Conservation (phyloP, 345 rosid species). For the Melaleuca quinquenervia region DNA sequence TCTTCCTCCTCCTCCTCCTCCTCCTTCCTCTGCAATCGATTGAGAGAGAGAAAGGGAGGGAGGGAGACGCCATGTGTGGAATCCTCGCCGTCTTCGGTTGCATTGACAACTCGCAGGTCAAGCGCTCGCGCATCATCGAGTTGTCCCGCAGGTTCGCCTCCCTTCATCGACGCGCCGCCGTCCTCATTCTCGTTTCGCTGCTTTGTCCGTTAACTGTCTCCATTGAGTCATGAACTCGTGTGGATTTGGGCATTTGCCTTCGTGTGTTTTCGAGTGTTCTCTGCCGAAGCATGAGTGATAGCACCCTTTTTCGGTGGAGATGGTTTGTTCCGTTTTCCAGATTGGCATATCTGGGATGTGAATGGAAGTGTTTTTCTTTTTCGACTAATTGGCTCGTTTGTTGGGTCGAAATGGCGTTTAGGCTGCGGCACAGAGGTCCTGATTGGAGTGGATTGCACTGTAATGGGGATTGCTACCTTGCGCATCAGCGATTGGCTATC, state of each 20-base stretch:
- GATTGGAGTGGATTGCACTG: slow-evolving; percentile 98
- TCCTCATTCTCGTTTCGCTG: neutral
- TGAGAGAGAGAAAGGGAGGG: neutral
- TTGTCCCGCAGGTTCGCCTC: slow-evolving; percentile 79
- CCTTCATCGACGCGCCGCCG: neutral
- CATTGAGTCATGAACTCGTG: neutral
- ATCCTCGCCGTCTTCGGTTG: slow-evolving; percentile 93
- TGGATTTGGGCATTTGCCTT: neutral
- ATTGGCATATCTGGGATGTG: neutral
- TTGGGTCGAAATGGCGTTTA: neutral
- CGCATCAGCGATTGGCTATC: slow-evolving; percentile 90
- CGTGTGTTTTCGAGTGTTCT: neutral
- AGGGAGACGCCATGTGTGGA: slow-evolving; percentile 59
- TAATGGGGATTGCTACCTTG: slow-evolving; percentile 54
- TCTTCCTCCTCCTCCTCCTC: neutral
- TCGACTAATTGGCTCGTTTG: neutral
- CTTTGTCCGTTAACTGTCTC: neutral
- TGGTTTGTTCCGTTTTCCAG: neutral
- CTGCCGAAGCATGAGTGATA: neutral
- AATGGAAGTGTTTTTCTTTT: neutral
- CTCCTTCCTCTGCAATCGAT: neutral
- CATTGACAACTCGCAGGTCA: slow-evolving; percentile 83
- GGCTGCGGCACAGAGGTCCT: slow-evolving; percentile 97
- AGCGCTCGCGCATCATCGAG: slow-evolving; percentile 91
- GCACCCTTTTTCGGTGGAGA: neutral